A percentile compares a stretch with the other conserved stretches of the same genome.
Conservation (phyloP, 192 early-diverging fungal species). For the Umbelopsis sp. region DNA sequence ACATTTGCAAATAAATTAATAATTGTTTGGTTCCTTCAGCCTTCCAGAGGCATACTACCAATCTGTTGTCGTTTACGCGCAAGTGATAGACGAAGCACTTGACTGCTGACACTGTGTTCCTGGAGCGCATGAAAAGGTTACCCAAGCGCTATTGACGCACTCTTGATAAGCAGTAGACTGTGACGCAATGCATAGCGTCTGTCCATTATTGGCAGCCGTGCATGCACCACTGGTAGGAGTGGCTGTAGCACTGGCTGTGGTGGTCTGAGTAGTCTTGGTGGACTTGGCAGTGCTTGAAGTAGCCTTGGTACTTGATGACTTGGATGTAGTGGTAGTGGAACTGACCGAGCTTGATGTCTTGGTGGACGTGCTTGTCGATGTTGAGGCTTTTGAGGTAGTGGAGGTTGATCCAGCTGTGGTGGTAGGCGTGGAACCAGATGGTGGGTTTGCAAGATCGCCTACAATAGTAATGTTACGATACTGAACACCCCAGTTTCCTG, state of each 20-base stretch:
- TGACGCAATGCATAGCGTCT: neutral
- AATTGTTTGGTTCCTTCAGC: neutral
- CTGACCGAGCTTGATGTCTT: neutral
- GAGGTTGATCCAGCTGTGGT: neutral
- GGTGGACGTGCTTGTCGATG: neutral
- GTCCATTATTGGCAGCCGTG: neutral
- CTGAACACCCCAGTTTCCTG: constrained; percentile 12
- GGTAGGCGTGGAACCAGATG: neutral
- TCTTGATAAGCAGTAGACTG: neutral
- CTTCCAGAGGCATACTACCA: neutral
- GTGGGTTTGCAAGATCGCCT: constrained; percentile 8
- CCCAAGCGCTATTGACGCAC: neutral
- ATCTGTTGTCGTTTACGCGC: neutral
- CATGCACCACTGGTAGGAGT: neutral
- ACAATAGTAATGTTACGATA: constrained; percentile 13
- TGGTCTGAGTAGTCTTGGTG: neutral
- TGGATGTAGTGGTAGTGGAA: constrained; percentile 2
- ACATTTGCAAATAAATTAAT: neutral
- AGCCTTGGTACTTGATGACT: neutral
- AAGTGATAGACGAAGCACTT: neutral
- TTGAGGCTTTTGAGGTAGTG: neutral
- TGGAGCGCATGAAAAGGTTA: neutral
- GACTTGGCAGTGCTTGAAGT: neutral
- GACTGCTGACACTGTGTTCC: neutral
- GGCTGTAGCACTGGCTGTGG: neutral